phyloP scores from a whole-genome alignment of 1,284 basidiomycete genomes.

The Erythrobasidium hasegawianum region DNA sequence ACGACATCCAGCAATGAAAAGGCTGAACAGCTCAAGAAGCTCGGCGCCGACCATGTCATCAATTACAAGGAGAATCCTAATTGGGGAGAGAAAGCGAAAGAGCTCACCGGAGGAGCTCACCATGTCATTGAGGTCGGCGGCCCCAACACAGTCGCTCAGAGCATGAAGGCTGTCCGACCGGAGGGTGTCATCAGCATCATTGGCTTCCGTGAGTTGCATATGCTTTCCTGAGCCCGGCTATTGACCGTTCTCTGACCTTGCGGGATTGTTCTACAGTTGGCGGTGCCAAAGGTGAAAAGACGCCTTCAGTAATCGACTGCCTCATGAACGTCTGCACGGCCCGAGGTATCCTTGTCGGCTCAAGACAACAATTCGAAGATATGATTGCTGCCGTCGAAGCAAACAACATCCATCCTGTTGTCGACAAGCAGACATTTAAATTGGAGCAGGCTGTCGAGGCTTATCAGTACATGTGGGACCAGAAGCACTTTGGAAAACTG shows the following conservation, averaged over 20 bases:
- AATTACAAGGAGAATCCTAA: conserved; percentile 59
- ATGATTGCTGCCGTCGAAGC: conserved; percentile 49
- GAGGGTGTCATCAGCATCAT: conserved; percentile 45
- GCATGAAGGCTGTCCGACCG: conserved; percentile 42
- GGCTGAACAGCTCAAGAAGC: conserved; percentile 53
- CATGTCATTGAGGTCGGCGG: conserved; percentile 48
- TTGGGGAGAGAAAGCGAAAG: conserved; percentile 58
- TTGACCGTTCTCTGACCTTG: no score
- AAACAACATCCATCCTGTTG: conserved; percentile 49
- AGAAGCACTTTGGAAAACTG: conserved; percentile 49
- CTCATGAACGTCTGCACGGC: conserved; percentile 41
- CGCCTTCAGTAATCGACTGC: neutral
- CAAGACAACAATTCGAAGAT: conserved; percentile 50
- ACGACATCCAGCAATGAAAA: conserved; percentile 63
- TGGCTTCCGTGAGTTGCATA: conserved; percentile 41
- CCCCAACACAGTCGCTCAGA: conserved; percentile 45
- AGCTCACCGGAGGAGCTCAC: conserved; percentile 59
- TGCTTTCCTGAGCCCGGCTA: no score
- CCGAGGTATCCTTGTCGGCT: conserved; percentile 51
- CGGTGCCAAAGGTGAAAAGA: neutral
- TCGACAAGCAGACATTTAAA: conserved; percentile 51
- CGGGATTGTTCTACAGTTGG: no score
- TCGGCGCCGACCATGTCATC: conserved; percentile 57
- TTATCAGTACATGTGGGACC: conserved; percentile 49
- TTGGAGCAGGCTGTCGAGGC: conserved; percentile 51